Percentiles rank a stretch among this genome's conserved stretches.
phyloP scores from a whole-genome alignment of 192 early-diverging fungal genomes.

The Cladochytrium replicatum region DNA sequence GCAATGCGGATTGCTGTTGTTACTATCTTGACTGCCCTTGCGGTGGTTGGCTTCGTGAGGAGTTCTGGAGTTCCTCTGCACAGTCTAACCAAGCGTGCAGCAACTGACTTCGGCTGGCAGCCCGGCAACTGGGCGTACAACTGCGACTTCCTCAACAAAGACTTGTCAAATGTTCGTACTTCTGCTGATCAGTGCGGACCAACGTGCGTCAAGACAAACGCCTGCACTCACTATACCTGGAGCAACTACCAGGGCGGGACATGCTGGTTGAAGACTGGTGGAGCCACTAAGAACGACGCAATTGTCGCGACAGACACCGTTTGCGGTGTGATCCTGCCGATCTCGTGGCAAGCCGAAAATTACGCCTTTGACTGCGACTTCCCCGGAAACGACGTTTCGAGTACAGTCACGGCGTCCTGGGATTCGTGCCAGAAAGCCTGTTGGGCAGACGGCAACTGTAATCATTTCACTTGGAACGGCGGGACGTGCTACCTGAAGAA shows the following conservation, averaged over 20 bases:
- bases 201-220: neutral
- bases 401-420: neutral
- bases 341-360: neutral
- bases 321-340: neutral
- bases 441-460: neutral
- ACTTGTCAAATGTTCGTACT: neutral
- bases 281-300: neutral
- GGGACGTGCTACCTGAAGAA: neutral
- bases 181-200: neutral
- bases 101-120: neutral
- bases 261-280: neutral
- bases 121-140: neutral
- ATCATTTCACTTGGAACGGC: neutral
- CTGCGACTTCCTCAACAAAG: neutral
- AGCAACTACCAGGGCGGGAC: neutral
- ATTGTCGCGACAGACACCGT: neutral
- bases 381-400: neutral
- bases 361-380: neutral
- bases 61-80: too few relatives aligned
- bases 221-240: neutral
- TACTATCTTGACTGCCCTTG: too few relatives aligned
- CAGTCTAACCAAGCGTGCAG: too few relatives aligned
- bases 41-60: too few relatives aligned
- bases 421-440: too few relatives aligned
- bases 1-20: too few relatives aligned